Percentiles rank a stretch among this genome's conserved stretches.
Evolutionary conservation across 805 yeast species (phyloP).

Genomic region (Priceomyces haplophilus): DNA sequence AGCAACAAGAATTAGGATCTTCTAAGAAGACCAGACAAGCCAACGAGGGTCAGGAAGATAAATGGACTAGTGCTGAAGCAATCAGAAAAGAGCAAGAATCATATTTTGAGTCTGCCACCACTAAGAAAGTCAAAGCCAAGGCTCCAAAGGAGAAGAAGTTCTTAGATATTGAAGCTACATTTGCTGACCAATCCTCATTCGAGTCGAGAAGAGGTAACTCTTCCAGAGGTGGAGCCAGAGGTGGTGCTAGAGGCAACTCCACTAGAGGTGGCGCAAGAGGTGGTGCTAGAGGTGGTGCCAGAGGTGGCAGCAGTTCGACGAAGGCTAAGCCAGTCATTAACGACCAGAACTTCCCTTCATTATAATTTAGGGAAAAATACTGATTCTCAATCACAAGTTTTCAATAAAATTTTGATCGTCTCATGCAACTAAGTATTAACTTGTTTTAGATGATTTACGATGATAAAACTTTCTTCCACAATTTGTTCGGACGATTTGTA

Average conservation of each 20-base stretch:
- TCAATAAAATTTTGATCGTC: slow-evolving; percentile 1
- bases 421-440: not conserved
- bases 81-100: slow-evolving; percentile 64
- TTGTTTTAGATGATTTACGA: slow-evolving; percentile 3
- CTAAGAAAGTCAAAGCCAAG: slow-evolving; percentile 70
- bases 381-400: slow-evolving; percentile 1
- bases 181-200: slow-evolving; percentile 49
- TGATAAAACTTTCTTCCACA: not conserved
- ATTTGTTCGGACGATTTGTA: not conserved
- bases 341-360: slow-evolving; percentile 74
- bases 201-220: slow-evolving; percentile 27
- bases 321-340: slow-evolving; percentile 41
- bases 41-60: slow-evolving; percentile 57
- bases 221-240: slow-evolving; percentile 33
- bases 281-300: slow-evolving; percentile 21
- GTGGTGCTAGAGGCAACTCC: slow-evolving; percentile 20
- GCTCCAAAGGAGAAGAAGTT: slow-evolving; percentile 76
- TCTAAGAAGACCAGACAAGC: slow-evolving; percentile 44
- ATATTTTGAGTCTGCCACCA: slow-evolving; percentile 55
- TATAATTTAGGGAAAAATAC: slow-evolving; percentile 23
- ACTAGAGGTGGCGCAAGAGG: slow-evolving; percentile 13
- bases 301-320: slow-evolving; percentile 27
- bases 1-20: slow-evolving; percentile 39
- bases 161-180: slow-evolving; percentile 71
- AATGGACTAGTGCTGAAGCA: slow-evolving; percentile 51